Conservation (phyloP, 2,329 filamentous ascomycete species). For the Pseudopyricularia cyperi region DNA sequence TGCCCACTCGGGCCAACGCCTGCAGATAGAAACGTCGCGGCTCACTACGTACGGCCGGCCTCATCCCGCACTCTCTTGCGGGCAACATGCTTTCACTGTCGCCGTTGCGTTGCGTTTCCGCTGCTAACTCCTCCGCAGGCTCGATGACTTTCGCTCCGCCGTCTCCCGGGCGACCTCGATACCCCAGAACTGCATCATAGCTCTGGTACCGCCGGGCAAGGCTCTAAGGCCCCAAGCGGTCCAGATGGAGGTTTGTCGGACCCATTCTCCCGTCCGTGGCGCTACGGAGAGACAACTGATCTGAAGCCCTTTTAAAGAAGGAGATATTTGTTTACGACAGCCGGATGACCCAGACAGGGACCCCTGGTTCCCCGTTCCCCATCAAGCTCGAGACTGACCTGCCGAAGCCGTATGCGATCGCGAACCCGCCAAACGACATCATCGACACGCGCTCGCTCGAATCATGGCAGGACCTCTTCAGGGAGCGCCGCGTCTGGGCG, state of each 20-base stretch:
- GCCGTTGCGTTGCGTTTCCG: neutral
- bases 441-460: constrained; percentile 65
- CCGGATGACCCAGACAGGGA: constrained; percentile 49
- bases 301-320: constrained; percentile 34
- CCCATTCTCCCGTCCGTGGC: neutral
- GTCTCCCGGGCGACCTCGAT: constrained; percentile 65
- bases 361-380: constrained; percentile 27
- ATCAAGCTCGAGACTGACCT: constrained; percentile 32
- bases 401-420: constrained; percentile 42
- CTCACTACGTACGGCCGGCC: constrained; percentile 52
- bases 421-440: constrained; percentile 69
- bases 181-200: constrained; percentile 65
- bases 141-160: constrained; percentile 78
- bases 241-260: constrained; percentile 55
- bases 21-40: constrained; percentile 63
- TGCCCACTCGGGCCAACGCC: constrained; percentile 81
- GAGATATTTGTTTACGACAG: constrained; percentile 92
- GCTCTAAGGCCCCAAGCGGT: constrained; percentile 72
- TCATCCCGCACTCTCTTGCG: constrained; percentile 2
- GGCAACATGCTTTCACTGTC: constrained; percentile 8
- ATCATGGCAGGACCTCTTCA: constrained; percentile 83
- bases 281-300: neutral
- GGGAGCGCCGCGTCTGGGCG: constrained; percentile 70
- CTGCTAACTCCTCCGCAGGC: constrained; percentile 27
- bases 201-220: constrained; percentile 74